Conservation (phyloP, 495 filamentous ascomycete genomes). For the Xylaria castorea region DNA sequence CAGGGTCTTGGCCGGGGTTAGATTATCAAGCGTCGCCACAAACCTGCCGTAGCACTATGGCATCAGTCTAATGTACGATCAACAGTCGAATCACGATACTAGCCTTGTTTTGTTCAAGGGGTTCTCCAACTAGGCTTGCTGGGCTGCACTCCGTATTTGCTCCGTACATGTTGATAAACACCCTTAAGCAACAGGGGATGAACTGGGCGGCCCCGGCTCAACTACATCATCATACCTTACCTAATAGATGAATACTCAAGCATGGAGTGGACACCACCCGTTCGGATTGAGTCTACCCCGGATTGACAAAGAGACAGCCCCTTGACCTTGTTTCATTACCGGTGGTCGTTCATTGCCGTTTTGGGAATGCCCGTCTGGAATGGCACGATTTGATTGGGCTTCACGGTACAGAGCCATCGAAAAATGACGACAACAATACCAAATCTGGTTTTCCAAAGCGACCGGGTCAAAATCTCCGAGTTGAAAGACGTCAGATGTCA, state of each 20-base stretch:
- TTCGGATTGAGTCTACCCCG: constrained; percentile 18
- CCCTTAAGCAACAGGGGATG: constrained; percentile 25
- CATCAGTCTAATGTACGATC: constrained; percentile 10
- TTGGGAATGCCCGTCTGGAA: constrained; percentile 25
- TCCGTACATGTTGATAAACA: not conserved
- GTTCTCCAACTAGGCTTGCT: not conserved
- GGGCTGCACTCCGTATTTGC: too few relatives aligned
- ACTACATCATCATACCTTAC: constrained; percentile 36
- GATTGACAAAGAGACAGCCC: constrained; percentile 28
- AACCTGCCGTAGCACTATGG: not conserved
- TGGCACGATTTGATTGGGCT: constrained; percentile 32
- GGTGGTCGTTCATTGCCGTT: constrained; percentile 33
- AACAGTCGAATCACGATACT: constrained; percentile 7
- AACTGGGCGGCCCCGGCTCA: constrained; percentile 22
- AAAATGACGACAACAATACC: constrained; percentile 35
- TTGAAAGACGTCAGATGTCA: not conserved
- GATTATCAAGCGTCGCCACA: not conserved
- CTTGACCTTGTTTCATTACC: constrained; percentile 23
- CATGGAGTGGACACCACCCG: not conserved
- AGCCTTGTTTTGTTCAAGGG: not conserved
- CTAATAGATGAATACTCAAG: constrained; percentile 15
- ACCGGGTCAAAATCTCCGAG: constrained; percentile 16
- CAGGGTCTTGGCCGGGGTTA: not conserved
- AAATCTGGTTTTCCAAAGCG: constrained; percentile 7
- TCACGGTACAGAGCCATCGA: constrained; percentile 11